Base-by-base conservation (phyloP, 2,329 filamentous ascomycete genomes). In the Mariannaea elegans region DNA sequence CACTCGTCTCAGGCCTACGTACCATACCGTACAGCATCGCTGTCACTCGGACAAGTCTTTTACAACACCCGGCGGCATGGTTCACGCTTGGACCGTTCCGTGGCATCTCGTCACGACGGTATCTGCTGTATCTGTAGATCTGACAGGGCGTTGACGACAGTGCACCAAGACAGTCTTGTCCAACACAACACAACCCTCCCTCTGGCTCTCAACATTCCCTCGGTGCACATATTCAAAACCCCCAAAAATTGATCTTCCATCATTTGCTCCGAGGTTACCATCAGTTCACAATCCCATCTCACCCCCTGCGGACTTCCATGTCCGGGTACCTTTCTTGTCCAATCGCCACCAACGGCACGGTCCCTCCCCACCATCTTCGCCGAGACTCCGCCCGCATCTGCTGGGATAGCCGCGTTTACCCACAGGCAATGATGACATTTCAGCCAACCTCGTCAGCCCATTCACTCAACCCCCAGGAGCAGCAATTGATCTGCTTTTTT, bases 251-350 rank as follows among this genome's bases (percentile, higher is more conserved):
- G 42, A 16, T 29, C 21, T 21, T 38, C 45, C 34, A 16, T 36
- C 24, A 49, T 53, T 59, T 27, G 36, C 49, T 34, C 49, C 27
- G 31, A 31, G 34, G 23, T 27, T 9, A 6, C 41, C 34, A 29
- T 46, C 36, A 46, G 29, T 44, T 27, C 24, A 27, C 47, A 19
- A 54, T 56, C 50, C 38, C 50, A 42, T 42, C 47, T 51, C 51
- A 63, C 64, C 52, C 57, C 47, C 3, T 42, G 10, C 67, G 67
- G 67, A 70, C 65, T 68, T 69, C 45, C 62, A 70, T 70, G 58
- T 70, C 67, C 67, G 67, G 55, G 19, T 53, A 54, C 29, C 41
- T 38, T 38, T 49, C n/a, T 44, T 42, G 23, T 46, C 67, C 67
- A 70, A 70, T 70, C 42, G 59, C 50, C n/a, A 14, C 29, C 41